These are phyloP conservation scores for Monilinia fructigena DNA, from an alignment of 2,329 filamentous ascomycete species.

Conservation along the genomic window DNA sequence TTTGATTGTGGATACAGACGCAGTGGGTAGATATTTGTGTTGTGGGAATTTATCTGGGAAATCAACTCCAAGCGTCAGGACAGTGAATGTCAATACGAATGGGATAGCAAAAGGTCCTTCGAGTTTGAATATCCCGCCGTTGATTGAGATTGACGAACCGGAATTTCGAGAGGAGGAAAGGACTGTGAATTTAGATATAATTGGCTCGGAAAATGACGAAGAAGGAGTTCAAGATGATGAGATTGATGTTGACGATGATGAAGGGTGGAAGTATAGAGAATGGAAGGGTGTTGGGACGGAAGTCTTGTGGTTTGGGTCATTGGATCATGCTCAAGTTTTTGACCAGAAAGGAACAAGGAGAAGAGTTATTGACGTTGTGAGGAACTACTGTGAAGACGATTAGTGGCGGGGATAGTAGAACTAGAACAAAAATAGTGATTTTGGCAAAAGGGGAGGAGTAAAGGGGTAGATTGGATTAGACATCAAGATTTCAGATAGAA, in stretches of 20 bases:
- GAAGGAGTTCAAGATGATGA: slow-evolving; percentile 20
- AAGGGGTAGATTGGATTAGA: background rate
- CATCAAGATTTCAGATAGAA: background rate
- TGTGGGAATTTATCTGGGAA: slow-evolving; percentile 26
- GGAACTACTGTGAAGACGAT: slow-evolving; percentile 32
- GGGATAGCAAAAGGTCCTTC: background rate
- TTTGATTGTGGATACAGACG: slow-evolving; percentile 54
- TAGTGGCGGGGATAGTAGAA: background rate
- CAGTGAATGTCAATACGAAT: slow-evolving; percentile 25
- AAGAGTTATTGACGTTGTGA: slow-evolving; percentile 40
- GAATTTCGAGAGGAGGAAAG: background rate
- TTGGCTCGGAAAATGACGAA: background rate
- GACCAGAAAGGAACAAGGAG: slow-evolving; percentile 41
- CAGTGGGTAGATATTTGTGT: slow-evolving; percentile 53
- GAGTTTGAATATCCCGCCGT: background rate
- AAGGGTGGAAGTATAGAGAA: slow-evolving; percentile 39
- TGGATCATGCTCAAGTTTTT: slow-evolving; percentile 58
- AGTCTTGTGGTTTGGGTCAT: slow-evolving; percentile 53
- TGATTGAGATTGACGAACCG: slow-evolving; percentile 15
- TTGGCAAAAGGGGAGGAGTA: background rate
- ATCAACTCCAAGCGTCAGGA: slow-evolving; percentile 30
- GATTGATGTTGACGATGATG: slow-evolving; percentile 28
- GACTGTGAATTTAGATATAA: background rate
- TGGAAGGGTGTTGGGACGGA: slow-evolving; percentile 43
- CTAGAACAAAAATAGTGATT: background rate